Conservation (phyloP, 345 rosid genomes). For the Excoecaria agallocha region DNA sequence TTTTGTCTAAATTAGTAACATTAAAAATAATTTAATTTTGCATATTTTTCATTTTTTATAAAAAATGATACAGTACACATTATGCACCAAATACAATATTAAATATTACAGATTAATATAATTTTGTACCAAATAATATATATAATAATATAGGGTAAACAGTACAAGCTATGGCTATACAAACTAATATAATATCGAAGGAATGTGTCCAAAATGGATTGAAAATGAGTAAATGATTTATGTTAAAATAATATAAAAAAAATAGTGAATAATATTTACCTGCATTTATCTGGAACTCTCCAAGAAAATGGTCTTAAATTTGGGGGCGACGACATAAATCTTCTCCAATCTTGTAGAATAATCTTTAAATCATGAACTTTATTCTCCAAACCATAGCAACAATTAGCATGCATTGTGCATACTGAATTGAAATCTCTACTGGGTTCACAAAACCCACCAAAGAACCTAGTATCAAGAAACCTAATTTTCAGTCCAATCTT, state of each 20-base stretch:
- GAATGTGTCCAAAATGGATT: no score
- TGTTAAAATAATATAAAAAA: background rate
- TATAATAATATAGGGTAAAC: no score
- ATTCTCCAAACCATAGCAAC: slow-evolving; percentile 60
- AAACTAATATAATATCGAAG: no score
- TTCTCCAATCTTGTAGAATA: slow-evolving; percentile 63
- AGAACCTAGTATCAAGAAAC: slow-evolving; percentile 59
- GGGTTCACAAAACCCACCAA: slow-evolving; percentile 72
- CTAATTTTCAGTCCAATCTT: slow-evolving; percentile 45
- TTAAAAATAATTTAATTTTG: no score
- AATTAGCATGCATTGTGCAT: slow-evolving; percentile 88
- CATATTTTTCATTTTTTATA: no score
- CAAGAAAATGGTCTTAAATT: slow-evolving; percentile 33
- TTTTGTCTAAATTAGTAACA: no score
- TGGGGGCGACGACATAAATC: slow-evolving; percentile 30
- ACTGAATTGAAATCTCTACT: slow-evolving; percentile 51
- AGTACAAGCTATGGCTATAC: no score
- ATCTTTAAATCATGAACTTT: slow-evolving; percentile 55
- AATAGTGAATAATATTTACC: slow-evolving; percentile 17
- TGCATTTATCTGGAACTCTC: slow-evolving; percentile 66
- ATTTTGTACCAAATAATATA: no score
- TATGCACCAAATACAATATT: no score
- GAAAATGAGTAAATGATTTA: no score
- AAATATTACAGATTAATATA: no score
- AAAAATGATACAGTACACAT: no score